Percentiles rank a stretch among this genome's conserved stretches.
Conservation (phyloP, 75 land plant genomes). For the Isoetes taiwanensis region DNA sequence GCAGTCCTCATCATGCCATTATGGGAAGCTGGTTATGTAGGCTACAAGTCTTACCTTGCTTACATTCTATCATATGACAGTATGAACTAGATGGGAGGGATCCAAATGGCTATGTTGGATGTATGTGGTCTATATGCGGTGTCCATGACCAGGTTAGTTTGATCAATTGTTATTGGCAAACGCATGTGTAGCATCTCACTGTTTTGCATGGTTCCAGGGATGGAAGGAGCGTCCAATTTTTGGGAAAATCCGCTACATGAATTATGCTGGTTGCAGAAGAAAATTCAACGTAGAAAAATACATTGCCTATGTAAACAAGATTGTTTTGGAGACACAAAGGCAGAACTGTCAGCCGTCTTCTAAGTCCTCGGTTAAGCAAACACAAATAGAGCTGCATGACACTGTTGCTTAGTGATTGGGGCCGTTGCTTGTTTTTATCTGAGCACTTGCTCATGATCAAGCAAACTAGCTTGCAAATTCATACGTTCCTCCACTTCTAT, state of each 20-base stretch:
- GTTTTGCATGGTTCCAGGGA: slow-evolving; percentile 64
- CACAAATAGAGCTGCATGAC: no score
- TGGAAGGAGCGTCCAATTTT: slow-evolving; percentile 95
- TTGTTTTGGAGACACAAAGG: slow-evolving; percentile 55
- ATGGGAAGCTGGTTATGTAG: background rate
- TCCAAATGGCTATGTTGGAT: slow-evolving; percentile 98
- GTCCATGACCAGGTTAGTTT: slow-evolving; percentile 94
- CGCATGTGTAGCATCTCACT: no score
- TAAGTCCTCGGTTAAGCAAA: no score
- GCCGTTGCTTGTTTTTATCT: no score
- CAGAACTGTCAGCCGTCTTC: no score
- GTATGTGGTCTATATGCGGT: slow-evolving; percentile 99
- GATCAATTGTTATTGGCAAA: no score
- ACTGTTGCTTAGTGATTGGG: no score
- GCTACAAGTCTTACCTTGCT: background rate
- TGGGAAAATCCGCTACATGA: slow-evolving; percentile 98
- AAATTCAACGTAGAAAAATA: slow-evolving; percentile 99
- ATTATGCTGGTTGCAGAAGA: slow-evolving; percentile 89
- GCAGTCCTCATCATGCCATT: background rate
- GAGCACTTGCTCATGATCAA: no score
- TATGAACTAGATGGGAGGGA: slow-evolving; percentile 98
- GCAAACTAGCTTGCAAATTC: no score
- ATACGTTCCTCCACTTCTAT: no score
- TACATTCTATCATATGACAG: no score
- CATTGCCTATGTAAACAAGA: slow-evolving; percentile 54